Base-by-base conservation (phyloP, 2,329 filamentous ascomycete species). In the Xylariaceae sp. region DNA sequence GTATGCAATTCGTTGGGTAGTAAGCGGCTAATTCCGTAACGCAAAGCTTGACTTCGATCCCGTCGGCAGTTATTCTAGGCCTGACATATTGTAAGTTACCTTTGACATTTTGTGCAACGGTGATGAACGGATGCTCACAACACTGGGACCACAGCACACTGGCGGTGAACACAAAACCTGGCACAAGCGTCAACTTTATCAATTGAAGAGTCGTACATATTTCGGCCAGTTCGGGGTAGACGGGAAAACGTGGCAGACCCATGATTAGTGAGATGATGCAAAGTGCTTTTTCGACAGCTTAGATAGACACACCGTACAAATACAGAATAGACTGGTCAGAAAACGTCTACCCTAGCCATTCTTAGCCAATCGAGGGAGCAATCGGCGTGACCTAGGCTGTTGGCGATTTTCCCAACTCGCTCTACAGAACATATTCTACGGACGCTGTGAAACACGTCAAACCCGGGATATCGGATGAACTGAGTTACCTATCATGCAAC, bases 31-130 rank as follows among this genome's bases (percentile, higher is more conserved):
- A 29, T 45, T 24, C 24, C 36, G 0, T 8, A 43, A 52, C 17
- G 14, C 37, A 7, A 61, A 76, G 75, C 72, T 77, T 61, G 74
- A 77, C 58, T 77, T 77, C 53, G 75, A 77, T 57, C 70, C 73
- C 1, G 74, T 77, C 23, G 74, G 75, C 47, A 75, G 74, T 53
- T 77, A 76, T 57, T 69, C 74, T 14, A 67, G 75, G 23, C 75
- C 75, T 41, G 74, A 77, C 48, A 67, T 76, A 5, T 76, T 76
- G 74, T 74, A 61, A 71, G 73, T 73, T 44, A 21, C 26, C 28
- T 19, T 23, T 2, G 26, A 12, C 26, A 14, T 19, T 26, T 17
- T n/a, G 5, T 12, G 11, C 8, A 7, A 17, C 23, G 2, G 8
- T 41, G 9, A 12, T 4, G 48, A 39, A 12, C 21, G 33, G 36